Evolutionary conservation across 495 filamentous ascomycete species (phyloP).

Genomic region (Penicillium bovifimosum): DNA sequence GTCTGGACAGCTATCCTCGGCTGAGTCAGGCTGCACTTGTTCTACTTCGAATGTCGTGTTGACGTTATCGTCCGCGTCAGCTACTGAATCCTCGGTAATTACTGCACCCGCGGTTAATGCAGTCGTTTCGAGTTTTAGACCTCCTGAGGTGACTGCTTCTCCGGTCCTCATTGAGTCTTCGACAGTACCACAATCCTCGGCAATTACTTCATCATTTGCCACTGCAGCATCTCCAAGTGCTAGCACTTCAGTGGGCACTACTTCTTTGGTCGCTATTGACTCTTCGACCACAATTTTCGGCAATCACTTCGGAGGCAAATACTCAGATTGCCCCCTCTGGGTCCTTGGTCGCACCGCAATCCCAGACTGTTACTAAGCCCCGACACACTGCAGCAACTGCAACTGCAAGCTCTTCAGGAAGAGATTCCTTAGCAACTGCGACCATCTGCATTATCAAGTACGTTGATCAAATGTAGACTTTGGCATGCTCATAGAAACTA

Average conservation of each 20-base stretch:
- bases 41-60: neutral
- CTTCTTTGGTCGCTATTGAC: no score
- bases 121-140: neutral
- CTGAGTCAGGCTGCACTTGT: neutral
- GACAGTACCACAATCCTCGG: neutral
- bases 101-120: neutral
- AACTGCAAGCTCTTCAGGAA: neutral
- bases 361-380: neutral
- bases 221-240: neutral
- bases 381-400: neutral
- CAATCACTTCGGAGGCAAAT: no score
- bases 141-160: neutral
- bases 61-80: neutral
- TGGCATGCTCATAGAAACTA: neutral
- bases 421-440: neutral
- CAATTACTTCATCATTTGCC: neutral
- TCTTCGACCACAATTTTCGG: no score
- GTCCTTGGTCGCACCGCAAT: neutral
- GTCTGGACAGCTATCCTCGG: neutral
- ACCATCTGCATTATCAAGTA: neutral
- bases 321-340: neutral
- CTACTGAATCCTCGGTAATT: neutral
- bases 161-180: neutral
- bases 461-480: neutral
- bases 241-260: neutral